Evolutionary conservation across 2,329 filamentous ascomycete species (phyloP), one percentile per base, ranked within the genome.

Genomic region (Chaetomium olivaceum): DNA sequence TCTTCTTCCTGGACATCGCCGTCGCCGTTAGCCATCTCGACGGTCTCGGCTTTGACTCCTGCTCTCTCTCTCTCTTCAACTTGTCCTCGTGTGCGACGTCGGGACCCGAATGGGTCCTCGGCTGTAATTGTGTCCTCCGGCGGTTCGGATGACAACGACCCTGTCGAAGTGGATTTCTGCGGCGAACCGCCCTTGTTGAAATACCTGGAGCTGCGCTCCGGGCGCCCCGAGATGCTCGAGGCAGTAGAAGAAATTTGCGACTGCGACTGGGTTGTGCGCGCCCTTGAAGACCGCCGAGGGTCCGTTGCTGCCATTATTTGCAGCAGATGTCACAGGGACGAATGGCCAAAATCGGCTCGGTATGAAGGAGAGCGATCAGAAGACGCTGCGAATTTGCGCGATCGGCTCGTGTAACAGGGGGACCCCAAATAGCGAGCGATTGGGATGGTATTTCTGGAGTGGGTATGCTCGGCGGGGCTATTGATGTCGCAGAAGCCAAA

Each of bases 271-370:
- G 88, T 88, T 76, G 85, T 87, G 80, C 92, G 91, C 82, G 92
- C 92, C 85, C 94, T 89, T 79, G 93, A 95, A 75, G 93, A 97
- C 77, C 94, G 91, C 80, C 94, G 90, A 77, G 91, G 91, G 76
- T 90, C 86, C 73, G 80, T 80, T 75, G 82, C 84, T 82, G 85
- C 84, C 85, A 86, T 86, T 82, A 81, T 81, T 77, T 73, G 74
- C 75, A 72, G 74, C 74, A 67, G 71, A 66, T 66, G 72, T 73
- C 72, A 73, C 69, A 70, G 73, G 58, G 55, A 56, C 52, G n/a
- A 72, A 75, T 73, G 69, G 68, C 71, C 68, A 70, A 71, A 70
- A 71, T 72, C 76, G 73, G 64, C 62, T 70, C 66, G 71, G 71
- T 72, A 68, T 74, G 71, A 69, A 7, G 23, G 14, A 43, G 68